phyloP scores from a whole-genome alignment of 208 protist species.

The Leishmania major region DNA sequence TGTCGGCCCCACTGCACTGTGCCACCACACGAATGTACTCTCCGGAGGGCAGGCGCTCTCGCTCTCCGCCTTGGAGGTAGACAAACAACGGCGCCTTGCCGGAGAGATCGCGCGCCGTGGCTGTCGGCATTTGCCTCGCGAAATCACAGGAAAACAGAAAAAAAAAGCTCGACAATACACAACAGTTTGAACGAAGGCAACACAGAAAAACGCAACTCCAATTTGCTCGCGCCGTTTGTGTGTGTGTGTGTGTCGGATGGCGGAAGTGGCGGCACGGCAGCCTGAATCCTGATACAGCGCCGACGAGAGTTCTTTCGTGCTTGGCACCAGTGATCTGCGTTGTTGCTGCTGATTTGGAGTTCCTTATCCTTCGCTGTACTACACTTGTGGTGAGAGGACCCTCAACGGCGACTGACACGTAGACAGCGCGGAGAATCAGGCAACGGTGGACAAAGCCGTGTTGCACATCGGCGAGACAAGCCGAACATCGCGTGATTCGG shows the following conservation, averaged over 20 bases:
- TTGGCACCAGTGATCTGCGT: background rate
- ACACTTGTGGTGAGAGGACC: background rate
- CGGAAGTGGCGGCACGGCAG: background rate
- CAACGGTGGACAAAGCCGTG: background rate
- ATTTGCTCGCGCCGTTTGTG: background rate
- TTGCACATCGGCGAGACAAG: background rate
- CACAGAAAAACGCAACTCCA: background rate
- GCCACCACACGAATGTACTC: slow-evolving; percentile 81
- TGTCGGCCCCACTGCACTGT: slow-evolving; percentile 29
- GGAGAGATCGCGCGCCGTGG: slow-evolving; percentile 29
- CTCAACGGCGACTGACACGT: background rate
- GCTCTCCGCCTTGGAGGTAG: slow-evolving; percentile 36
- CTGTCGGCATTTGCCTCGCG: slow-evolving; percentile 12
- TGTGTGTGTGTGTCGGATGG: background rate
- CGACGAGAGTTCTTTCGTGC: background rate
- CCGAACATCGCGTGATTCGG: background rate
- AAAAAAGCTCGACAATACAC: background rate
- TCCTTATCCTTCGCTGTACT: background rate
- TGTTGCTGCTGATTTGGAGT: background rate
- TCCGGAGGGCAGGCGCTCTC: slow-evolving; percentile 42
- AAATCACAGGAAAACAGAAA: background rate
- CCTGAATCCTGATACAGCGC: background rate
- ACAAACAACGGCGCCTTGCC: slow-evolving; percentile 38
- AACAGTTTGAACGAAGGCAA: background rate
- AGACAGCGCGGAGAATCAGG: background rate